Base-by-base conservation (phyloP, 2,329 filamentous ascomycete species). In the Aspergillus sp. region DNA sequence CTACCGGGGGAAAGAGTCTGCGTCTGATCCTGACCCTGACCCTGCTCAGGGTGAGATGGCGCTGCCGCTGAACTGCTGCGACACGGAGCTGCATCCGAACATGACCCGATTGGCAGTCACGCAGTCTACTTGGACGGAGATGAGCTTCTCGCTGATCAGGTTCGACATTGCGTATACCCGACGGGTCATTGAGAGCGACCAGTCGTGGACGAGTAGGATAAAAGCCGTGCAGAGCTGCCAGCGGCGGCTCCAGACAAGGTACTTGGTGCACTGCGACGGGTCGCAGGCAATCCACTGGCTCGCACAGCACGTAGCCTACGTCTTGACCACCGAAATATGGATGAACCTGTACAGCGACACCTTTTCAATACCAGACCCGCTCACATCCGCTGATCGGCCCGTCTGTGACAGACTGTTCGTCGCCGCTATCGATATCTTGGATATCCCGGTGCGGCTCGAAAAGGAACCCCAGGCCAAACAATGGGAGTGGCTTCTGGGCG, bases 301-400 rank as follows among this genome's bases (percentile, higher is more conserved):
- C 31, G 82, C 81, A 2, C 81, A 80, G 3, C 85, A 85, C 41
- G 78, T 88, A n/a, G 78, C 84, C 1, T 80, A 86, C 11, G 76
- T 90, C 20, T 83, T 90, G 56, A 82, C 88, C 74, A 83, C 83
- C 54, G 90, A 90, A 71, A 86, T 89, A 79, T 88, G 84, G 71
- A 76, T 91, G 25, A 80, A 89, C 52, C 79, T 88, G 2, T 87
- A 90, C 62, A 83, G 89, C 9, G 21, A 23, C 23, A 16, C 5
- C 11, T 36, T 36, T 36, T 10, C 6, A 36, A 13, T 36, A 16
- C 34, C 9, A 36, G 34, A 16, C 13, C 1, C 16, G 2, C 34
- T 36, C 6, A 10, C 34, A 16, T 36, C 34, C 6, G 17, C n/a
- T 32, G 25, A 19, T n/a, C 29, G 14, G 25, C 31, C 58, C 85